Percentiles rank a stretch among this genome's conserved stretches.
Evolutionary conservation across 306 rosid species (phyloP).

Genomic region (Glycine soja): DNA sequence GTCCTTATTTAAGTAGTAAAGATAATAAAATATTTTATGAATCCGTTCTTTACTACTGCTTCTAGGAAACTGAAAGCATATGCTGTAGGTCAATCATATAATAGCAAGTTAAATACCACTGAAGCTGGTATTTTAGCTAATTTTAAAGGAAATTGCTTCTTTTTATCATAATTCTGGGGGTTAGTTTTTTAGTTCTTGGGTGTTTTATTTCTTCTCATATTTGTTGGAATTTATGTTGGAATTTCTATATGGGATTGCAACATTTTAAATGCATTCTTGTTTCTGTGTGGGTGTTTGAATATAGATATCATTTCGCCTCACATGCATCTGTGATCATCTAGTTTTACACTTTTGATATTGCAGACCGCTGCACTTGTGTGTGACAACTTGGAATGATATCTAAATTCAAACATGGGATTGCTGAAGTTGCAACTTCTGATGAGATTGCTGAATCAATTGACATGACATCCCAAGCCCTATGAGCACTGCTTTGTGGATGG

Average conservation of each 20-base stretch:
- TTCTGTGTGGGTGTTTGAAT: not conserved
- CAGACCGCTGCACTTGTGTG: slow-evolving; percentile 85
- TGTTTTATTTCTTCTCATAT: not conserved
- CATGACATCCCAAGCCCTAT: too few species aligned
- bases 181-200: not conserved
- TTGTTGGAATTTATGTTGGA: not conserved
- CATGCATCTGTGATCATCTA: slow-evolving; percentile 7
- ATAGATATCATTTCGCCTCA: slow-evolving; percentile 5
- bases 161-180: not conserved
- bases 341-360: slow-evolving; percentile 31
- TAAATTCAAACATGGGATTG: too few species aligned
- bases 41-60: not conserved
- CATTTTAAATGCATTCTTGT: not conserved
- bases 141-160: not conserved
- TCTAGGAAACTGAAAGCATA: not conserved
- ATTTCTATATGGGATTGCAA: slow-evolving; percentile 2
- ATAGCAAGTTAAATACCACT: not conserved
- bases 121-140: not conserved
- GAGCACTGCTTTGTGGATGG: too few species aligned
- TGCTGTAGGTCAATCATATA: not conserved
- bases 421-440: slow-evolving; percentile 45
- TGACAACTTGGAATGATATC: too few species aligned
- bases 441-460: too few species aligned
- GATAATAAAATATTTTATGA: not conserved
- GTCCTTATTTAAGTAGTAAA: not conserved